Evolutionary conservation across 2,329 filamentous ascomycete species (phyloP).

Genomic region (Rachicladosporium sp.): DNA sequence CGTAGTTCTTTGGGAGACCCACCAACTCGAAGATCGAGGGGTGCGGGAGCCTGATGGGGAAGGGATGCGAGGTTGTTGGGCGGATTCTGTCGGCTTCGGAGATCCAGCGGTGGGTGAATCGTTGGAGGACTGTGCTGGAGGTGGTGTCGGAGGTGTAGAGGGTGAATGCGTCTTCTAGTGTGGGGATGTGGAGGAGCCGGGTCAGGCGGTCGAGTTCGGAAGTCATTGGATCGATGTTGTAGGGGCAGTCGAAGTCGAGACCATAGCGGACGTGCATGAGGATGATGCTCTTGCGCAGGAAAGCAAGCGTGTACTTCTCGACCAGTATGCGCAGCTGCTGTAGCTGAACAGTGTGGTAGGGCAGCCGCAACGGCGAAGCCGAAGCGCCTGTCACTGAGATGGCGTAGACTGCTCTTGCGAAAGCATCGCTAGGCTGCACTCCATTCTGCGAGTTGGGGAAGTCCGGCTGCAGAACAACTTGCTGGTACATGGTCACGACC

Average conservation of each 20-base stretch:
- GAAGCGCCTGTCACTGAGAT: background rate
- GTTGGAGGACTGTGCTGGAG: constrained; percentile 31
- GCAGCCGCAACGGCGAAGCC: background rate
- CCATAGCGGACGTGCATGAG: constrained; percentile 81
- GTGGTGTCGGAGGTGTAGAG: constrained; percentile 35
- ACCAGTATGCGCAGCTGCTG: constrained; percentile 31
- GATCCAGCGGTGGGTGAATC: constrained; percentile 59
- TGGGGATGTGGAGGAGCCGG: constrained; percentile 60
- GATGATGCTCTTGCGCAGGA: constrained; percentile 73
- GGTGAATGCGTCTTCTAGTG: constrained; percentile 65
- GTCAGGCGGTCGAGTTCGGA: constrained; percentile 70
- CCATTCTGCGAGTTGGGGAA: constrained; percentile 9
- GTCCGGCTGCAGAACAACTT: constrained; percentile 1
- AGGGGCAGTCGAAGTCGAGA: constrained; percentile 66
- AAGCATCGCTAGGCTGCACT: constrained; percentile 13
- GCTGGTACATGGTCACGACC: constrained; percentile 48
- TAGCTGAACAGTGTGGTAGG: constrained; percentile 11
- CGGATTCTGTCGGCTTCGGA: constrained; percentile 34
- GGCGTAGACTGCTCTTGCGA: constrained; percentile 1
- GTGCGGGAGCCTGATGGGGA: constrained; percentile 51
- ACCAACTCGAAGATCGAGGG: constrained; percentile 90
- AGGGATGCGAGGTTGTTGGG: constrained; percentile 25
- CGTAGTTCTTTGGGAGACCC: constrained; percentile 82
- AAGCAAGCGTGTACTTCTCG: constrained; percentile 75
- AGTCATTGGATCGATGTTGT: constrained; percentile 14